Conservation (phyloP, 169 alveolate species). For the Eimeria sp. region DNA sequence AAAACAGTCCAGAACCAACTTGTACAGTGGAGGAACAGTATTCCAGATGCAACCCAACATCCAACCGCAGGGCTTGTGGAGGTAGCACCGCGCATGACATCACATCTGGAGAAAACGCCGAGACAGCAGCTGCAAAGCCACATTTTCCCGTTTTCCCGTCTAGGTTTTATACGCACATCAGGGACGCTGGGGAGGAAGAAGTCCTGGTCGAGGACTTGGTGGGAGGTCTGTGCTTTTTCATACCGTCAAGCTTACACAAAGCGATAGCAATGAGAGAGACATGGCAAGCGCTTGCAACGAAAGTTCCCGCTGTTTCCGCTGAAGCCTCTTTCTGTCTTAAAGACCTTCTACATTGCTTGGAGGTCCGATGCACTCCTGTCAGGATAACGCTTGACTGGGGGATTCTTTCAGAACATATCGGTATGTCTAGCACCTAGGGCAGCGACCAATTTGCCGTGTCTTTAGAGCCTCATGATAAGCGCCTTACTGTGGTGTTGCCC, state of each 20-base stretch:
- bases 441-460: background rate
- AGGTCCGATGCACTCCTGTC: conserved; percentile 42
- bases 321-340: conserved; percentile 42
- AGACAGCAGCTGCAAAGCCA: background rate
- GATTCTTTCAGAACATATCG: conserved; percentile 27
- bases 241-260: conserved; percentile 31
- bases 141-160: background rate
- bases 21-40: background rate
- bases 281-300: conserved; percentile 44
- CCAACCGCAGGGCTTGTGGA: background rate
- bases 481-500: background rate
- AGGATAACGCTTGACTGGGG: conserved; percentile 53
- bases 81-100: background rate
- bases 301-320: conserved; percentile 20
- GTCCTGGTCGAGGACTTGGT: conserved; percentile 58
- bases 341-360: conserved; percentile 24
- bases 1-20: background rate
- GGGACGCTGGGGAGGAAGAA: conserved; percentile 42
- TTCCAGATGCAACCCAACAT: background rate
- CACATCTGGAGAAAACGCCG: background rate
- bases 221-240: conserved; percentile 49
- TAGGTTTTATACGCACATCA: background rate
- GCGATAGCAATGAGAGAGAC: background rate
- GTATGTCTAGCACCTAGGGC: background rate
- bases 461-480: background rate